Percentiles rank a stretch among this genome's conserved stretches.
These are phyloP conservation scores for Candida silvatica DNA, from an alignment of 805 yeast genomes.

Conservation along the genomic window DNA sequence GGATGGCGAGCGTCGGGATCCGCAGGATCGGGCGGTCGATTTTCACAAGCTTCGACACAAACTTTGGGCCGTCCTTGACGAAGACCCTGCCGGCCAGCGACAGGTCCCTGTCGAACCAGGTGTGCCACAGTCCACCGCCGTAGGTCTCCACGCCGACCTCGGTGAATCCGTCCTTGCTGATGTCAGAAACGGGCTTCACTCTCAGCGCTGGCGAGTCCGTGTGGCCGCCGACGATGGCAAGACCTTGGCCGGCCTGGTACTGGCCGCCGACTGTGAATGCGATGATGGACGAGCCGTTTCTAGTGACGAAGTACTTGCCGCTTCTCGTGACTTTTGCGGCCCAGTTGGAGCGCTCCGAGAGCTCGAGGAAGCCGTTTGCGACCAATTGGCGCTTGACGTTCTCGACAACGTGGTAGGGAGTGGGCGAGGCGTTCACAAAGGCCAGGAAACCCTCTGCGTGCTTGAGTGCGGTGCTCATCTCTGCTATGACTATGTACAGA, in stretches of 20 bases:
- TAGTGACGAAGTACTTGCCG: constrained; percentile 74
- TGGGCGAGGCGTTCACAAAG: constrained; percentile 78
- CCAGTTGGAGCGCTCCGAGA: constrained; percentile 72
- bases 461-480: constrained; percentile 11
- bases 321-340: constrained; percentile 40
- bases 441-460: constrained; percentile 57
- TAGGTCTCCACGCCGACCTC: constrained; percentile 92
- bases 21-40: constrained; percentile 77
- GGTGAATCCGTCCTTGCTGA: constrained; percentile 60
- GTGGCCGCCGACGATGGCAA: constrained; percentile 91
- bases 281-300: constrained; percentile 83
- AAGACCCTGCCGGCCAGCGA: constrained; percentile 88
- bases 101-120: constrained; percentile 95
- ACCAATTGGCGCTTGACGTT: constrained; percentile 47
- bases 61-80: constrained; percentile 39
- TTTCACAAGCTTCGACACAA: constrained; percentile 63
- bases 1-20: constrained; percentile 93
- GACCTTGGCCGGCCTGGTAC: constrained; percentile 71
- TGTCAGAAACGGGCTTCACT: constrained; percentile 79
- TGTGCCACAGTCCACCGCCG: constrained; percentile 95
- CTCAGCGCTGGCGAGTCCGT: constrained; percentile 90
- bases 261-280: constrained; percentile 77
- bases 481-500: too few relatives aligned
- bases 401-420: constrained; percentile 90
- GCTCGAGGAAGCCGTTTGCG: constrained; percentile 61